These are phyloP conservation scores for Candida tibetensis DNA, from an alignment of 805 yeast species.

Conservation along the genomic window DNA sequence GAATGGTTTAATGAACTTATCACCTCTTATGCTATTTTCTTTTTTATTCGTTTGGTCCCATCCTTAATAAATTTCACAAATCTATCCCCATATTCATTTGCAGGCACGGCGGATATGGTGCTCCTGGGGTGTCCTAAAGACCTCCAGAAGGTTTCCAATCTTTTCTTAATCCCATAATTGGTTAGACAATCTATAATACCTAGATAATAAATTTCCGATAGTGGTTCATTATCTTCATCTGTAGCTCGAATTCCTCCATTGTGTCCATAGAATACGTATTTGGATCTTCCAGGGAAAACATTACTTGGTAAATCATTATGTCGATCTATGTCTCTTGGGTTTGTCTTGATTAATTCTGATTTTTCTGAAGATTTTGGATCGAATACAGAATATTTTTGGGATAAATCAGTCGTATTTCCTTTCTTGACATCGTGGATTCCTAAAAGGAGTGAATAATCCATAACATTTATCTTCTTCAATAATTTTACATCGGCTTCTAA, in stretches of 20 bases:
- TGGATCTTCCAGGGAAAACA: slow-evolving; percentile 47
- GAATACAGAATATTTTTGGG: slow-evolving; percentile 42
- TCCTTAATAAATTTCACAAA: slow-evolving; percentile 65
- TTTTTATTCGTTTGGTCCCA: slow-evolving; percentile 16
- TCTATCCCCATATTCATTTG: slow-evolving; percentile 84
- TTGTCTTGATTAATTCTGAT: slow-evolving; percentile 42
- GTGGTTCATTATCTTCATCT: slow-evolving; percentile 56
- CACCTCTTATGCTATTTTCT: slow-evolving; percentile 4
- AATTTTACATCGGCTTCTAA: slow-evolving; percentile 71
- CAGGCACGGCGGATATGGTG: slow-evolving; percentile 86
- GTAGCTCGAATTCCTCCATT: slow-evolving; percentile 86
- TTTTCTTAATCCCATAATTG: slow-evolving; percentile 67
- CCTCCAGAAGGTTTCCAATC: slow-evolving; percentile 83
- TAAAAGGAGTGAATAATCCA: slow-evolving; percentile 91
- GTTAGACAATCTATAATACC: slow-evolving; percentile 96
- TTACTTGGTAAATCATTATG: slow-evolving; percentile 40
- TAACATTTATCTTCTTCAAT: slow-evolving; percentile 72
- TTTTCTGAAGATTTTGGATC: slow-evolving; percentile 42
- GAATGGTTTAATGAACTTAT: no score
- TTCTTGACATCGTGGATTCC: slow-evolving; percentile 79
- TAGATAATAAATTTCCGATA: slow-evolving; percentile 73
- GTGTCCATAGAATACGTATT: slow-evolving; percentile 64
- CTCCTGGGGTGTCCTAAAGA: slow-evolving; percentile 64
- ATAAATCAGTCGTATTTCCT: slow-evolving; percentile 44
- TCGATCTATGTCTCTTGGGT: slow-evolving; percentile 43